Conservation (phyloP, 2,329 filamentous ascomycete genomes). For the Epichloe scottii region DNA sequence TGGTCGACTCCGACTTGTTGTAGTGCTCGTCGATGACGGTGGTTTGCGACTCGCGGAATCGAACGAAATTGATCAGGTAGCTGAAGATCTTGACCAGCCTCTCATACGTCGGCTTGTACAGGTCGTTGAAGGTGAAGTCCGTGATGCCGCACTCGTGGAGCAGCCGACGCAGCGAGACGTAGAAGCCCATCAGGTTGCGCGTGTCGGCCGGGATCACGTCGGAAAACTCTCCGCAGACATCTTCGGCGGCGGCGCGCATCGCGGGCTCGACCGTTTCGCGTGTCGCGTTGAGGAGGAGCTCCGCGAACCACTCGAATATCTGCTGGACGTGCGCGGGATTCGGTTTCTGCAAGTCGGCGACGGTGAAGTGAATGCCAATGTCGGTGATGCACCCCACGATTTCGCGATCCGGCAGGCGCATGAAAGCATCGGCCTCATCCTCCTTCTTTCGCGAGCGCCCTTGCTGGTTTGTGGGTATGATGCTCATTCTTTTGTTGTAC, state of each 20-base stretch:
- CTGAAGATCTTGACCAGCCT: constrained; percentile 91
- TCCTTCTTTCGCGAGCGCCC: constrained; percentile 45
- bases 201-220: constrained; percentile 83
- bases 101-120: constrained; percentile 82
- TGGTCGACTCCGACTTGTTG: constrained; percentile 78
- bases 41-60: constrained; percentile 89
- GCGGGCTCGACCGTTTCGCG: constrained; percentile 88
- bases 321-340: constrained; percentile 92
- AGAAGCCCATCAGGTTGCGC: constrained; percentile 92
- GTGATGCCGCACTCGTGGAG: constrained; percentile 80
- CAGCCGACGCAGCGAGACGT: constrained; percentile 66
- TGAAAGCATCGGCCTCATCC: constrained; percentile 46
- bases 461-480: constrained; percentile 39
- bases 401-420: constrained; percentile 55
- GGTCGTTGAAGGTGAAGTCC: constrained; percentile 86
- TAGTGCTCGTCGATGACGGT: constrained; percentile 84
- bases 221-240: constrained; percentile 70
- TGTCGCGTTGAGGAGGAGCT: constrained; percentile 85
- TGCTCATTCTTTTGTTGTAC: constrained; percentile 49
- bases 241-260: constrained; percentile 84
- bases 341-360: constrained; percentile 82
- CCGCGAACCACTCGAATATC: constrained; percentile 96
- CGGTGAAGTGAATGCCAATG: constrained; percentile 80
- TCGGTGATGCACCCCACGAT: constrained; percentile 96
- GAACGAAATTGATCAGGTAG: constrained; percentile 97